A percentile compares a stretch with the other conserved stretches of the same genome.
Evolutionary conservation across 148 eudicot species (phyloP).

Genomic region (Fagopyrum homotropicum): DNA sequence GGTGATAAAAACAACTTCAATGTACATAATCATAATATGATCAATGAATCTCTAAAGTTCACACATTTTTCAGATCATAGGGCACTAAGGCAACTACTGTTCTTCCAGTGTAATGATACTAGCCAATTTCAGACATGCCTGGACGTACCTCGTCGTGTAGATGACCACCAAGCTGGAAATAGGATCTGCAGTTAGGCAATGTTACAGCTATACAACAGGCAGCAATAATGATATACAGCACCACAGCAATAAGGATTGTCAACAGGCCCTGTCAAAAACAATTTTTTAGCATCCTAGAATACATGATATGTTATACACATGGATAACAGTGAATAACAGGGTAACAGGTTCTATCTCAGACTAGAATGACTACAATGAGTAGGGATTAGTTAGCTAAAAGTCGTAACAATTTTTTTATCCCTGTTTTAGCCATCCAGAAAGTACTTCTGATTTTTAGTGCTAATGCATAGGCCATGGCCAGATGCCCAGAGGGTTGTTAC

Average conservation of each 20-base stretch:
- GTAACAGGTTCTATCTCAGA: too few species aligned
- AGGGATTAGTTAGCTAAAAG: background rate
- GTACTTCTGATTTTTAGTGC: too few species aligned
- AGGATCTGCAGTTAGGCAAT: conserved; percentile 78
- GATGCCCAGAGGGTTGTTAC: too few species aligned
- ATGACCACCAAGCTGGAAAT: conserved; percentile 7
- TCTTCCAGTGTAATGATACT: too few species aligned
- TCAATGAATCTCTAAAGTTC: background rate
- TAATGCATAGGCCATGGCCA: too few species aligned
- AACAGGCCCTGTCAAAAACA: conserved; percentile 55
- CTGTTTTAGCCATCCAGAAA: too few species aligned
- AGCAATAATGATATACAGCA: conserved; percentile 75
- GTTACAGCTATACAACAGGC: conserved; percentile 80
- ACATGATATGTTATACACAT: too few species aligned
- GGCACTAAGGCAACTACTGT: background rate
- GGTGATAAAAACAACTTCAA: background rate
- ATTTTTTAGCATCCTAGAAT: background rate
- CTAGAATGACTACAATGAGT: background rate
- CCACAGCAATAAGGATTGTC: conserved; percentile 68
- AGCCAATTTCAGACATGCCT: too few species aligned
- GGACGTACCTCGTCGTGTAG: background rate
- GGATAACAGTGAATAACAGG: too few species aligned
- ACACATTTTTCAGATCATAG: background rate
- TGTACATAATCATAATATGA: background rate
- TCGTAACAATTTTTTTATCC: background rate